These are phyloP conservation scores for Fraxinus cuspidata DNA, from an alignment of 257 asterid genomes.

Conservation along the genomic window DNA sequence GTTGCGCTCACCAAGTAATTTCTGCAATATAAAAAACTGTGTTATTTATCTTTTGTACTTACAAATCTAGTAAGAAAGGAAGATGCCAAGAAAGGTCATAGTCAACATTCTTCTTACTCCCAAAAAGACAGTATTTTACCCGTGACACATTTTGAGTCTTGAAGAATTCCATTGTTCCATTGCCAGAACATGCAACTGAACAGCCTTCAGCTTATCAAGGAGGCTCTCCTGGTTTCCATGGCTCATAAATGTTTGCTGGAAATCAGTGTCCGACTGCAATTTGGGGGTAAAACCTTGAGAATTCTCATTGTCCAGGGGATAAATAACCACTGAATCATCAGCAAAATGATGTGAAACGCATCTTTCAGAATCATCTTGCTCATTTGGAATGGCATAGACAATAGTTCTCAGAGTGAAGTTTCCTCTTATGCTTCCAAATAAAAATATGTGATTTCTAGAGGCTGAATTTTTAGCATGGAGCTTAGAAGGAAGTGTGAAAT, in stretches of 20 bases:
- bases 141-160: conserved; percentile 56
- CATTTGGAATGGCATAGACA: conserved; percentile 44
- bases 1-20: conserved; percentile 54
- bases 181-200: conserved; percentile 67
- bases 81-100: conserved; percentile 8
- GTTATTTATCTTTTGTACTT: not conserved
- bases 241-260: conserved; percentile 30
- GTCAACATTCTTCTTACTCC: conserved; percentile 7
- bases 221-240: conserved; percentile 44
- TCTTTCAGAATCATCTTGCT: conserved; percentile 42
- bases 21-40: conserved; percentile 35
- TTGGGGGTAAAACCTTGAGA: conserved; percentile 31
- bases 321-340: conserved; percentile 38
- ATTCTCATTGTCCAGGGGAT: conserved; percentile 29
- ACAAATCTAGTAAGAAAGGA: conserved; percentile 2
- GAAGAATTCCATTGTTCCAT: conserved; percentile 80
- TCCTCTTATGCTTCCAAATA: conserved; percentile 28
- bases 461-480: conserved; percentile 31
- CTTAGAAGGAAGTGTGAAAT: conserved; percentile 34
- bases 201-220: conserved; percentile 68
- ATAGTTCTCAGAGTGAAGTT: conserved; percentile 36
- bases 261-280: conserved; percentile 34
- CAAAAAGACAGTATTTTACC: conserved; percentile 36
- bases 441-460: conserved; percentile 27
- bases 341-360: conserved; percentile 33